Evolutionary conservation across 2,329 filamentous ascomycete species (phyloP).

Genomic region (Alternaria novae-zelandiae): DNA sequence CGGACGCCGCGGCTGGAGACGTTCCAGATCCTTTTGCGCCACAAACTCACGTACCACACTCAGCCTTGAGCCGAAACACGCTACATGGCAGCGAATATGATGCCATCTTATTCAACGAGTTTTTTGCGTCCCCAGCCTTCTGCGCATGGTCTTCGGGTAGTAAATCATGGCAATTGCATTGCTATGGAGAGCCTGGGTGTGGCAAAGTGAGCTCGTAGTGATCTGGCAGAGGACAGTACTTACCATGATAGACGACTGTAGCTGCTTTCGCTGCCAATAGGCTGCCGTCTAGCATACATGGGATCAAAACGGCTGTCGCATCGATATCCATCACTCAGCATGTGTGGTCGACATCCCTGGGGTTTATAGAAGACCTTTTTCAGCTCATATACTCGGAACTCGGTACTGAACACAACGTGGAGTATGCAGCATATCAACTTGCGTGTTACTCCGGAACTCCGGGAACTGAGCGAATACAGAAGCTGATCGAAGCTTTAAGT

Average conservation of each 20-base stretch:
- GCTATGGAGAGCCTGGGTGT: neutral
- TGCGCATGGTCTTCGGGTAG: neutral
- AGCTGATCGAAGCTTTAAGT: neutral
- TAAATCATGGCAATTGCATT: neutral
- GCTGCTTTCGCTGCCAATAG: neutral
- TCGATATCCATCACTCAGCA: neutral
- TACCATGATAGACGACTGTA: neutral
- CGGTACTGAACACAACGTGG: neutral
- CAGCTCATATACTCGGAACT: neutral
- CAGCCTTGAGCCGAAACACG: neutral
- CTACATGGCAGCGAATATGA: neutral
- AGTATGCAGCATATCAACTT: neutral
- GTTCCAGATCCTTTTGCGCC: neutral
- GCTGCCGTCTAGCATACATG: neutral
- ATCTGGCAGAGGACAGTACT: neutral
- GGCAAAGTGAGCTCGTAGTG: neutral
- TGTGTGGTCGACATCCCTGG: neutral
- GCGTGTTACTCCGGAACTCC: neutral
- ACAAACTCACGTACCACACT: neutral
- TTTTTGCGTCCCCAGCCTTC: neutral
- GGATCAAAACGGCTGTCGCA: neutral
- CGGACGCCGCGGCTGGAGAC: neutral
- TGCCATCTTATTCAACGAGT: neutral
- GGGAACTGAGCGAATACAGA: neutral
- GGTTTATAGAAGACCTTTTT: neutral